A percentile compares a stretch with the other conserved stretches of the same genome.
These are phyloP conservation scores for Trichoderma hamatum DNA, from an alignment of 2,329 filamentous ascomycete genomes.

Conservation along the genomic window DNA sequence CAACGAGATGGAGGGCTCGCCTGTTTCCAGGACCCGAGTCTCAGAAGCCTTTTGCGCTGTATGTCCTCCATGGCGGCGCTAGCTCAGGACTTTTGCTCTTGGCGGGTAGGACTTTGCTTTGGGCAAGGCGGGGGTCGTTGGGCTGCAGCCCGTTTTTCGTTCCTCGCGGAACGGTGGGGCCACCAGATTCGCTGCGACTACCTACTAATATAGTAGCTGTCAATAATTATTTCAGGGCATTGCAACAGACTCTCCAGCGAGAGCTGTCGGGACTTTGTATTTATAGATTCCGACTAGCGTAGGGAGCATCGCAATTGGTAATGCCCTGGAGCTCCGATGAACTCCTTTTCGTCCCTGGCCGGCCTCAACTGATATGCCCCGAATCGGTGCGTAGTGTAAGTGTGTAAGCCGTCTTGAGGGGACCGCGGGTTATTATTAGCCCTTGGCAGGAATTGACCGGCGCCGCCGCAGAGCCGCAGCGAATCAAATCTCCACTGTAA, in stretches of 20 bases:
- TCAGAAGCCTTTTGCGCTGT: background rate
- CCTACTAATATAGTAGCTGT: too few relatives aligned
- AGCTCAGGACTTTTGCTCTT: conserved; percentile 26
- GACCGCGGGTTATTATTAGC: background rate
- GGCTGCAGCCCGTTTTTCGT: background rate
- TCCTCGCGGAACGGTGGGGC: conserved; percentile 13
- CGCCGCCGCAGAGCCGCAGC: conserved; percentile 15
- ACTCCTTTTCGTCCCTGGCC: background rate
- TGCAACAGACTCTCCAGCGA: background rate
- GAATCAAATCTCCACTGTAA: background rate
- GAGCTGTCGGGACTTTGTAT: background rate
- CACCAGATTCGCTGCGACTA: background rate
- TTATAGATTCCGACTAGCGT: background rate
- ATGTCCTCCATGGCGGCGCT: conserved; percentile 1
- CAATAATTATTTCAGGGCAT: background rate
- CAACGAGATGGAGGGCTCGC: background rate
- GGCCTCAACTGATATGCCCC: conserved; percentile 8
- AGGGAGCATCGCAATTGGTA: background rate
- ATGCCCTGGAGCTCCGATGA: background rate
- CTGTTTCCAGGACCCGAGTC: background rate
- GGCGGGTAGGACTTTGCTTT: conserved; percentile 25
- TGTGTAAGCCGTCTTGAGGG: background rate
- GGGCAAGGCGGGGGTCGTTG: conserved; percentile 18
- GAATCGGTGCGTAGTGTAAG: background rate
- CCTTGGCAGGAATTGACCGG: background rate